Evolutionary conservation across 164 flowering plant species (phyloP).

Genomic region (Dillenia suffruticosa): DNA sequence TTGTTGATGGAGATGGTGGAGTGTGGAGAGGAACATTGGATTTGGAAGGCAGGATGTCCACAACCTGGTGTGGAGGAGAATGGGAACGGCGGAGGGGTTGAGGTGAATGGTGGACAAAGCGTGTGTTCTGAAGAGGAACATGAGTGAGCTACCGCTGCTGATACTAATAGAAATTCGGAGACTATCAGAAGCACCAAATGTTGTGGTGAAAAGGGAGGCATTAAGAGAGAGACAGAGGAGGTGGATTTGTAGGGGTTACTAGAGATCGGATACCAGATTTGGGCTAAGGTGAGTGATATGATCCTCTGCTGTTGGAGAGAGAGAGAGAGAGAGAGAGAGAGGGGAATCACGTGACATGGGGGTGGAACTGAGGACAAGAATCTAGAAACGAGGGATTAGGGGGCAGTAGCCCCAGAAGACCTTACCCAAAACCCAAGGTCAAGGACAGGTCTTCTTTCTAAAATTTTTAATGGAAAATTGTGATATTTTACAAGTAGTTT

Average conservation of each 20-base stretch:
- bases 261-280: no score
- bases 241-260: background rate
- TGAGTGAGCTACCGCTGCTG: background rate
- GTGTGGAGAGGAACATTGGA: constrained; percentile 45
- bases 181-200: background rate
- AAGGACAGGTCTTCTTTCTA: no score
- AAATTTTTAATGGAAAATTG: no score
- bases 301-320: no score
- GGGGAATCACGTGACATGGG: background rate
- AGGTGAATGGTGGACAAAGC: constrained; percentile 41
- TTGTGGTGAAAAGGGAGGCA: background rate
- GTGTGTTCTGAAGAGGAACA: constrained; percentile 1
- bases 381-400: no score
- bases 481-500: no score
- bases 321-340: background rate
- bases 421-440: no score
- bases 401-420: no score
- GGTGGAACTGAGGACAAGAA: background rate
- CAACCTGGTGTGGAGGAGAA: constrained; percentile 55
- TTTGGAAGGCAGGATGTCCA: constrained; percentile 74
- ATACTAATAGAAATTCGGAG: background rate
- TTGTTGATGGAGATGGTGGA: constrained; percentile 52
- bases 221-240: background rate
- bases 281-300: no score
- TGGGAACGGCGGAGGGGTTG: constrained; percentile 43